Base-by-base conservation (phyloP, 805 yeast species). In the Sungouiozyma ichnusensis region DNA sequence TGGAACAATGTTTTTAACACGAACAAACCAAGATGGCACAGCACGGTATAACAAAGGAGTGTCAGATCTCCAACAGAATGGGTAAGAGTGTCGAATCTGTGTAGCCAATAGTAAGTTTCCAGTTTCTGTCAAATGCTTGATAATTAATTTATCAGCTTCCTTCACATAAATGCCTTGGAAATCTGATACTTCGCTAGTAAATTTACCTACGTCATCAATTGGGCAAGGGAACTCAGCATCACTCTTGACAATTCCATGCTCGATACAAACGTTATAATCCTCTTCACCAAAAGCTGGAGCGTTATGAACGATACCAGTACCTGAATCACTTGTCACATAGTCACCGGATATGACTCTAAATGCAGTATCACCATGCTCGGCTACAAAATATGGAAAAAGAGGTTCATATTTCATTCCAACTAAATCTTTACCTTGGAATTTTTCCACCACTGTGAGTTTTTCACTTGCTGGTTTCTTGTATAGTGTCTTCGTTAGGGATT, bases 41-140 rank as follows among this genome's bases (percentile, higher is more conserved):
- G 96, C 81, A 70, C 95, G 80, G 72, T 92, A 92, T 52, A 92
- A 66, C 62, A 92, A 77, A 42, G 99, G 99, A 24, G 99, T 92
- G 62, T 92, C 98, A 3, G 97, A 90, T 76, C 99, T 83, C 99
- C 99, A 92, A 72, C 99, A 92, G 82, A 92, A 92, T 57, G 99
- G 98, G 67, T 92, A 92, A 65, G 94, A 82, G 74, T 92, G 99
- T 68, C 80, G 79, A 52, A 88, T 73, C 72, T 92, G 97, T 35
- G 85, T 70, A 44, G 79, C 81, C 35, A 78, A 74, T 50, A 92
- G 70, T 32, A 92, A 52, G 51, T 81, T 75, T 40, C 95, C 97
- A 33, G 71, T 64, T 41, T 77, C 84, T 45, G 92, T 84, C 61
- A 92, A 72, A 49, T 75, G 68, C 67, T 86, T 88, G 65, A 92